Conservation (phyloP, 2,329 filamentous ascomycete genomes). For the Thielaviopsis euricoi region DNA sequence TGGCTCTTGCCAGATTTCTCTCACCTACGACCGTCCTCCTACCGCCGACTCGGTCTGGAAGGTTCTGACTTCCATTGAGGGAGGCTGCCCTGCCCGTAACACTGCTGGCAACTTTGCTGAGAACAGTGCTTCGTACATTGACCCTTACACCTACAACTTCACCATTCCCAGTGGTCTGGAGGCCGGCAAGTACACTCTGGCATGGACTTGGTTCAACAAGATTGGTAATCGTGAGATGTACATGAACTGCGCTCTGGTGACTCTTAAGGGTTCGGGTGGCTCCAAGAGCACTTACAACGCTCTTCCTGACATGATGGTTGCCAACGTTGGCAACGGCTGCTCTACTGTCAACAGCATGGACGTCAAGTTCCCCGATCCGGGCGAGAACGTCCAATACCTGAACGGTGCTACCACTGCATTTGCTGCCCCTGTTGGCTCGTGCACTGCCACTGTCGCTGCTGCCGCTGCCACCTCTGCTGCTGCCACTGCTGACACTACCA, state of each 20-base stretch:
- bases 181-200: constrained; percentile 61
- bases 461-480: constrained; percentile 16
- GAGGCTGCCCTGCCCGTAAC: constrained; percentile 59
- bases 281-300: constrained; percentile 35
- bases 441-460: constrained; percentile 12
- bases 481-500: constrained; percentile 12
- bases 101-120: constrained; percentile 38
- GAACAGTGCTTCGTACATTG: constrained; percentile 24
- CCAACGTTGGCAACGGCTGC: constrained; percentile 44
- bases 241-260: constrained; percentile 81
- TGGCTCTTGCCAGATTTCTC: constrained; percentile 76
- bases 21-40: constrained; percentile 63
- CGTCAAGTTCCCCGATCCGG: constrained; percentile 45
- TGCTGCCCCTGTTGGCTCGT: constrained; percentile 15
- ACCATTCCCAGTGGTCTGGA: constrained; percentile 55
- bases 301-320: constrained; percentile 57
- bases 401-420: constrained; percentile 23
- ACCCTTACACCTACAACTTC: constrained; percentile 48
- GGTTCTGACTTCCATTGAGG: constrained; percentile 76
- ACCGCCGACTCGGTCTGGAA: constrained; percentile 57
- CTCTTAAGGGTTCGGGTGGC: constrained; percentile 38
- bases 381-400: constrained; percentile 34
- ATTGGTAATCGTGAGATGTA: constrained; percentile 91
- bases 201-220: constrained; percentile 93
- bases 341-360: constrained; percentile 23